These are phyloP conservation scores for Paraphoma chrysanthemicola DNA, from an alignment of 2,329 filamentous ascomycete species.

Conservation along the genomic window DNA sequence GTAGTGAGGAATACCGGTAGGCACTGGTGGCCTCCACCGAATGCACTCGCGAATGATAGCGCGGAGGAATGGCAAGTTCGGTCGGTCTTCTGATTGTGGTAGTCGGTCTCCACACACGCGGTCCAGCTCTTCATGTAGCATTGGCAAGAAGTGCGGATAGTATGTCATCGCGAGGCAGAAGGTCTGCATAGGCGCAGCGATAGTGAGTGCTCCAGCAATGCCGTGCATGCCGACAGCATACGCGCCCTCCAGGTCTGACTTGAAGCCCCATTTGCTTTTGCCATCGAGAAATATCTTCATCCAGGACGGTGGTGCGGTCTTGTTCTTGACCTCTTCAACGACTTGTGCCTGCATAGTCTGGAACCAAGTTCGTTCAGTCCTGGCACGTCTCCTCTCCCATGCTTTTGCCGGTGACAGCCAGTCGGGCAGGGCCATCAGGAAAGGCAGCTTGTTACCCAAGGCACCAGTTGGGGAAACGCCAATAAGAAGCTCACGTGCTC, in stretches of 20 bases:
- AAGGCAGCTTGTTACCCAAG: conserved; percentile 54
- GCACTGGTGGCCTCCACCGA: conserved; percentile 55
- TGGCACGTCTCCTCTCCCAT: conserved; percentile 53
- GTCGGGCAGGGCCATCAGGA: conserved; percentile 54
- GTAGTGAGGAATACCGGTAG: conserved; percentile 61
- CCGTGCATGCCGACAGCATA: conserved; percentile 58
- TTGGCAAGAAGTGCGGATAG: conserved; percentile 52
- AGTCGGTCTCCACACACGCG: conserved; percentile 49
- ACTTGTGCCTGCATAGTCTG: conserved; percentile 54
- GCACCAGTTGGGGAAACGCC: conserved; percentile 56
- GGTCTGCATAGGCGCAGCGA: conserved; percentile 56
- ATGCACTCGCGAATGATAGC: conserved; percentile 49
- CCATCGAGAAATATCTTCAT: conserved; percentile 53
- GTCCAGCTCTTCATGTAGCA: conserved; percentile 51
- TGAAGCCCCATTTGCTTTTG: conserved; percentile 49
- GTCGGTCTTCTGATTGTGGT: conserved; percentile 46
- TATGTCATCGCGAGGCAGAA: conserved; percentile 56
- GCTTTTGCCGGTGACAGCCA: conserved; percentile 52
- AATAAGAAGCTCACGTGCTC: conserved; percentile 55
- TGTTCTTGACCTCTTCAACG: conserved; percentile 40
- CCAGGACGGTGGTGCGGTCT: conserved; percentile 49
- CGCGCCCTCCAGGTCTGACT: conserved; percentile 53
- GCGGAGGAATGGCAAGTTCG: conserved; percentile 48
- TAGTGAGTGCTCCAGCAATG: conserved; percentile 55
- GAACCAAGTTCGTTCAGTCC: conserved; percentile 54